Evolutionary conservation across 2,329 filamentous ascomycete genomes (phyloP), one percentile per base, ranked within the genome.

Genomic region (Sporothrix globosa): DNA sequence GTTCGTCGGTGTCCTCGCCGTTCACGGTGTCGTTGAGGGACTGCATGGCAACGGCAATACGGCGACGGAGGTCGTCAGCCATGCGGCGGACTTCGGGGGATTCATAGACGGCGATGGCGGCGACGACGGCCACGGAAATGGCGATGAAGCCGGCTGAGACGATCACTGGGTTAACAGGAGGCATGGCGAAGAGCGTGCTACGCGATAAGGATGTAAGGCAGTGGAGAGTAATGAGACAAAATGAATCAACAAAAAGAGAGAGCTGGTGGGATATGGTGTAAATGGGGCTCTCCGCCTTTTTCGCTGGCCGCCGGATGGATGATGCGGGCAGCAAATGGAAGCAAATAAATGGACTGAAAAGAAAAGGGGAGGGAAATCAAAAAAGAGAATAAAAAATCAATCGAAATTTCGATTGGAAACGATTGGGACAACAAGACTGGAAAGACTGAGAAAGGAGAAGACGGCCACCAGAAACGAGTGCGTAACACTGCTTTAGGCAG

Each of bases 101-200:
- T 77, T 90, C 88, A 80, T 90, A 90, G 71, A 90, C 82, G 73
- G 86, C 85, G 72, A 88, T 83, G 71, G 86, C 86, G 46, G 86
- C 84, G 34, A 86, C 85, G 71, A 88, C 83, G 69, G 85, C 86
- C 71, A 88, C 82, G 41, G 86, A 84, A 46, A 87, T 81, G 79
- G 85, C 87, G 73, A 87, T 83, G 63, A 87, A 81, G 81, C 86
- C 86, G 74, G 83, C 86, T 84, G 86, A 85, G 72, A 87, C 75
- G 56, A 83, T 81, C 74, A 83, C 79, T 74, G 86, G 84, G 80
- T 87, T 87, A 86, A 83, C 77, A 77, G 82, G 80, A 70, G 86
- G 86, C 85, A 88, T 88, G 54, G 72, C 78, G 44, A 27, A 63
- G 67, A 63, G 41, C 4, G 41, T 14, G 14, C 14, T 44, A 9